Evolutionary conservation across 2,329 filamentous ascomycete genomes (phyloP), one percentile per base, ranked within the genome.

Genomic region (Stromatinia cepivora): DNA sequence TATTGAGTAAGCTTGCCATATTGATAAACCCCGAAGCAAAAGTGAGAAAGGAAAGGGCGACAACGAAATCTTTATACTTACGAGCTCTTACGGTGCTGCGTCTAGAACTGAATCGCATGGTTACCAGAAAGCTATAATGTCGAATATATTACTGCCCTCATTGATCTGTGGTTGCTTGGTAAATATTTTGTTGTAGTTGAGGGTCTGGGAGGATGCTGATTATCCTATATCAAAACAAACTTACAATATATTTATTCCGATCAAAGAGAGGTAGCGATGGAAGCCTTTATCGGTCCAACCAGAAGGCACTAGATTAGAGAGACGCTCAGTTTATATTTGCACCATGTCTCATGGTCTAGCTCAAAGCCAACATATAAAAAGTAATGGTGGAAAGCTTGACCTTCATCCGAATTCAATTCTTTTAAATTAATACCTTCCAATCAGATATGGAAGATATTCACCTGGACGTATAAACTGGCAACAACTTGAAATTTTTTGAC

Each of bases 1-100:
- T 53, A 54, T 53, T 48, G 57, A 68, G 48, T 68, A 68, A 68
- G 66, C 66, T 68, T 68, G 39, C 48, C 48, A 25, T 46, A 25
- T 63, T 54, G 13, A 42, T 42, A 15, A 54, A 36, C 5, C 9
- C 22, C 34, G n/a, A 54, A 64, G 48, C 42, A 25, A 52, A 63
- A 20, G 59, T 66, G 63, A 66, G 63, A 57, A 34, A 36, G 66
- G 66, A 68, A 68, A 39, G 57, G 66, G 53, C 66, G 66, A 68
- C 39, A 36, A 63, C 15, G 57, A 53, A 42, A 46, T 36, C 34
- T 34, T 46, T 11, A 17, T 46, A 68, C 66, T 63, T 68, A 68
- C 66, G 45, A 46, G 45, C 46, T 57, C 57, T 57, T 46, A 58
- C 15, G 17, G 36, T 68, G 36, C 36, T 42, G n/a, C 52, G 25